Evolutionary conservation across 495 filamentous ascomycete species (phyloP).

Genomic region (Penicillium tannophilum): DNA sequence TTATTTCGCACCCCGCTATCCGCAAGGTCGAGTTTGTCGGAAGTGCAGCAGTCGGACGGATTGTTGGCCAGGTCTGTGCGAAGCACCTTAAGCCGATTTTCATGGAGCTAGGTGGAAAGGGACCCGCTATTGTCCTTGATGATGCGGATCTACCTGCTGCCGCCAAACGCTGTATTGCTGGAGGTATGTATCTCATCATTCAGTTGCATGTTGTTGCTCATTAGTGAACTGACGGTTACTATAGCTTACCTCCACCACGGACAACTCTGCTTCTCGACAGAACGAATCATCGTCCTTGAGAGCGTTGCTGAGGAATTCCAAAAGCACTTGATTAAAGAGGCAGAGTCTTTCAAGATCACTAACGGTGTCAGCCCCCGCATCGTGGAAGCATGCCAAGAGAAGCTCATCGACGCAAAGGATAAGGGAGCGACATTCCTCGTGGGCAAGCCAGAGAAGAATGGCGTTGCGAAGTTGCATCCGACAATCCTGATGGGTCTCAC

Average conservation of each 20-base stretch:
- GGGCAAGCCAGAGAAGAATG: background rate
- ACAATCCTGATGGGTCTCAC: background rate
- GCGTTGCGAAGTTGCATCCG: background rate
- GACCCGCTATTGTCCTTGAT: conserved; percentile 63
- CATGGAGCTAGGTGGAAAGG: conserved; percentile 71
- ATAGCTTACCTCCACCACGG: conserved; percentile 37
- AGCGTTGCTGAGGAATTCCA: conserved; percentile 15
- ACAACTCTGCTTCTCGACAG: conserved; percentile 80
- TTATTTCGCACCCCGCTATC: conserved; percentile 57
- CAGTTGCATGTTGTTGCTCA: conserved; percentile 47
- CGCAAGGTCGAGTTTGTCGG: conserved; percentile 73
- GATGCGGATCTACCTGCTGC: conserved; percentile 65
- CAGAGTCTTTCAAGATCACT: background rate
- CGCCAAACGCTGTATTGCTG: conserved; percentile 17
- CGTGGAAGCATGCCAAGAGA: background rate
- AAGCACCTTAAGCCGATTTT: conserved; percentile 68
- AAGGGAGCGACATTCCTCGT: background rate
- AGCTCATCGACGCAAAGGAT: background rate
- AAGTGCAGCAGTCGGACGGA: conserved; percentile 57
- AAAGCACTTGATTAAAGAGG: background rate
- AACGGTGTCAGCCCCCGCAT: background rate
- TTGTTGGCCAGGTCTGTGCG: conserved; percentile 59
- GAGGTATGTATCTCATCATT: conserved; percentile 27
- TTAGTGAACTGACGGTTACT: background rate
- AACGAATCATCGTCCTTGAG: conserved; percentile 63